Conservation (phyloP, 768 basidiomycete species). For the Scleroderma bovista region DNA sequence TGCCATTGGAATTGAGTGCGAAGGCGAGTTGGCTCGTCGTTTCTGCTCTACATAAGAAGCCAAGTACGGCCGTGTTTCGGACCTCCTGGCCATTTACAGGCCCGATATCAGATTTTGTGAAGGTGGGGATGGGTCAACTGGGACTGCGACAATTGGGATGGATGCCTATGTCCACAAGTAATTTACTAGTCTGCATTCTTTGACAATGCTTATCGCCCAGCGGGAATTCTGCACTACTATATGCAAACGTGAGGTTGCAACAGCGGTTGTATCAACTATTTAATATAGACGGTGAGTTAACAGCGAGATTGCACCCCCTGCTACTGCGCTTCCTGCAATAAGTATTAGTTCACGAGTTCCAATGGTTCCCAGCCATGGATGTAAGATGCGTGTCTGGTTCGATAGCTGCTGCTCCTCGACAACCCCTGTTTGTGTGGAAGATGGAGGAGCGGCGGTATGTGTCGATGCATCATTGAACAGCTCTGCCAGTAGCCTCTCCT, state of each 20-base stretch:
- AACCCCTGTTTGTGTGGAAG: not conserved
- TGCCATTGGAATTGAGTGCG: slow-evolving; percentile 59
- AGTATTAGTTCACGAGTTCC: slow-evolving; percentile 20
- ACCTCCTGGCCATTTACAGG: not conserved
- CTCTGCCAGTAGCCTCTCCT: slow-evolving; percentile 33
- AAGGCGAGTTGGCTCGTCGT: slow-evolving; percentile 62
- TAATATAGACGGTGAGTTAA: slow-evolving; percentile 18
- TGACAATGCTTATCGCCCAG: not conserved
- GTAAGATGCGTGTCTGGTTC: slow-evolving; percentile 6
- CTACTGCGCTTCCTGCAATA: slow-evolving; percentile 24
- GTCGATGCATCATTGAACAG: slow-evolving; percentile 18
- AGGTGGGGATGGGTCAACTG: slow-evolving; percentile 66
- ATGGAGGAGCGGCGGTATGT: slow-evolving; percentile 7
- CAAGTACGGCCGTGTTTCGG: slow-evolving; percentile 39
- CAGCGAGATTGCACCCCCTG: slow-evolving; percentile 22
- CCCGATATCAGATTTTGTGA: slow-evolving; percentile 46
- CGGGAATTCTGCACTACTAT: slow-evolving; percentile 27
- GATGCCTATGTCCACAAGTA: slow-evolving; percentile 41
- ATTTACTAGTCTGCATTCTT: slow-evolving; percentile 2
- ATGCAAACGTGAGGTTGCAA: slow-evolving; percentile 9
- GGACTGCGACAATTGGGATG: slow-evolving; percentile 46
- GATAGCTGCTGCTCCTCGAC: slow-evolving; percentile 8
- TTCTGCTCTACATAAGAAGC: slow-evolving; percentile 72
- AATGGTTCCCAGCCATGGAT: slow-evolving; percentile 8
- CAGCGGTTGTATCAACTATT: slow-evolving; percentile 3